Conservation (phyloP, 129 eudicot genomes). For the Saussurea involucrata region DNA sequence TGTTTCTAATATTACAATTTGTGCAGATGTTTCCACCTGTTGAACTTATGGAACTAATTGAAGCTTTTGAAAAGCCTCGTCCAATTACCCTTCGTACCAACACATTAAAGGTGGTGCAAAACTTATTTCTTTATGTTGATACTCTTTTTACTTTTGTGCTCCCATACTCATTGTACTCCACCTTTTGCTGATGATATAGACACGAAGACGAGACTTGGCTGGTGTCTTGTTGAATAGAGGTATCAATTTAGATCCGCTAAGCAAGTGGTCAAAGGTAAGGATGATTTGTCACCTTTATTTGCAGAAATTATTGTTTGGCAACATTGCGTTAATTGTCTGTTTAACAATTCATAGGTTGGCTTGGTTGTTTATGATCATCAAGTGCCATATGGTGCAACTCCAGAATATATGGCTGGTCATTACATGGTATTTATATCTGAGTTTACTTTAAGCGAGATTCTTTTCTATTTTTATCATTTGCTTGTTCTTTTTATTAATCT, state of each 20-base stretch:
- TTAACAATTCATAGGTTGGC: constrained; percentile 58
- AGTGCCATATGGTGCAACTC: constrained; percentile 99
- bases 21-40: constrained; percentile 88
- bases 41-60: constrained; percentile 92
- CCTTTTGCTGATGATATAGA: constrained; percentile 31
- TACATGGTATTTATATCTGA: constrained; percentile 62
- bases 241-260: constrained; percentile 86
- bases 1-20: background rate
- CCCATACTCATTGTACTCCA: background rate
- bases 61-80: constrained; percentile 96
- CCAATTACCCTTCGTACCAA: constrained; percentile 83
- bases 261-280: constrained; percentile 98
- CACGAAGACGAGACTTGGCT: constrained; percentile 95
- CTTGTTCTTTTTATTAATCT: background rate
- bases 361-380: constrained; percentile 92
- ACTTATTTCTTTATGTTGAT: background rate
- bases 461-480: background rate
- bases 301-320: background rate
- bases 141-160: background rate
- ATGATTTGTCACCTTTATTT: background rate
- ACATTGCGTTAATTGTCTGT: background rate
- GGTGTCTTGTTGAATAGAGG: constrained; percentile 92
- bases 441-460: background rate
- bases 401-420: constrained; percentile 97
- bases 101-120: constrained; percentile 65